Evolutionary conservation across 805 yeast species (phyloP).

Genomic region (Cyberlindnera mycetangii): DNA sequence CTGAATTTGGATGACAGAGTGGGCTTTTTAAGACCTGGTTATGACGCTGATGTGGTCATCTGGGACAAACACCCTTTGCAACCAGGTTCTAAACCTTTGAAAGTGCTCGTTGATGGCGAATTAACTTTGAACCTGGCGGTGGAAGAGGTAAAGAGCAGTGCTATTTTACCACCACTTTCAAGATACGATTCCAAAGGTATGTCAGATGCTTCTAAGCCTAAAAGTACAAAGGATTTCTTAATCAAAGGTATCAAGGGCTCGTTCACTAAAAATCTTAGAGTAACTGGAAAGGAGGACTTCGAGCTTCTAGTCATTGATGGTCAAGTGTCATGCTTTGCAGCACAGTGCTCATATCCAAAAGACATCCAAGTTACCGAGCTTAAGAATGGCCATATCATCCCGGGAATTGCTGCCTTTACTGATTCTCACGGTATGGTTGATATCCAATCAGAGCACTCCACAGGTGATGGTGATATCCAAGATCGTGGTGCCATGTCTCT

Average conservation of each 20-base stretch:
- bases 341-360: constrained; percentile 2
- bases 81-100: constrained; percentile 7
- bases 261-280: not conserved
- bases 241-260: constrained; percentile 8
- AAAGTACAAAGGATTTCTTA: not conserved
- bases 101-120: constrained; percentile 10
- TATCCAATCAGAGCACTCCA: constrained; percentile 9
- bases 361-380: not conserved
- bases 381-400: constrained; percentile 2
- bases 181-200: constrained; percentile 1
- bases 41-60: constrained; percentile 10
- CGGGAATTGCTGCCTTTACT: constrained; percentile 5
- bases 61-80: constrained; percentile 10
- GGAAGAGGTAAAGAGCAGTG: not conserved
- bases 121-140: constrained; percentile 2
- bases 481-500: not conserved
- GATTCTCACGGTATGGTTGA: constrained; percentile 8
- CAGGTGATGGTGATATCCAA: constrained; percentile 10
- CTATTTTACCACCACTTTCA: not conserved
- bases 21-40: constrained; percentile 9
- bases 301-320: constrained; percentile 6
- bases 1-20: constrained; percentile 8
- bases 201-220: not conserved
- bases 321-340: constrained; percentile 7
- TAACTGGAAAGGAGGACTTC: not conserved